Percentiles rank a stretch among this genome's conserved stretches.
phyloP scores from a whole-genome alignment of 2,329 filamentous ascomycete genomes.

The Penicillium thymicola region DNA sequence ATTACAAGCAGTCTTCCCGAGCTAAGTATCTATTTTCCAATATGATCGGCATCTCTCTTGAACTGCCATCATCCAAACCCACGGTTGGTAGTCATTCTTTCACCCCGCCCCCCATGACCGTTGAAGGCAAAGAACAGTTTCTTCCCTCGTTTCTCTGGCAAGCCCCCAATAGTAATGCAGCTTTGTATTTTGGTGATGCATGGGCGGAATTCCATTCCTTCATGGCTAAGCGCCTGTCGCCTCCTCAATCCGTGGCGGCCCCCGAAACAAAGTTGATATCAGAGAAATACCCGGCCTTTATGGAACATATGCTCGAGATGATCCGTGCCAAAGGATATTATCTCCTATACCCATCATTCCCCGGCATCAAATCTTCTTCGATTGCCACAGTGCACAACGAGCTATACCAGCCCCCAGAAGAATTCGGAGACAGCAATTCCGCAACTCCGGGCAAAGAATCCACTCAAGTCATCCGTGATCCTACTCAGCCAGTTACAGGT shows the following conservation, averaged over 20 bases:
- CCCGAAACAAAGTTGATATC: constrained; percentile 56
- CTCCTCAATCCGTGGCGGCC: constrained; percentile 18
- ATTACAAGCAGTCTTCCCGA: constrained; percentile 68
- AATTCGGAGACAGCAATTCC: constrained; percentile 37
- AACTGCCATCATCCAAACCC: constrained; percentile 58
- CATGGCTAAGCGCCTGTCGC: constrained; percentile 59
- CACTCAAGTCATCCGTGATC: constrained; percentile 15
- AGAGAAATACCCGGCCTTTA: constrained; percentile 68
- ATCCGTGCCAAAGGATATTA: constrained; percentile 73
- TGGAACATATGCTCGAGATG: constrained; percentile 74
- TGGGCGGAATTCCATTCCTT: constrained; percentile 86
- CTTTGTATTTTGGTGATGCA: constrained; percentile 76
- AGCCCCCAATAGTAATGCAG: constrained; percentile 75
- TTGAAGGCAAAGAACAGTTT: constrained; percentile 26
- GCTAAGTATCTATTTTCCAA: constrained; percentile 47
- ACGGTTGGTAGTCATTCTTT: constrained; percentile 60
- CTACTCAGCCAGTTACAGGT: constrained; percentile 13
- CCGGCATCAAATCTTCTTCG: constrained; percentile 45
- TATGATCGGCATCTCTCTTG: constrained; percentile 76
- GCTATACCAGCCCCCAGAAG: constrained; percentile 69
- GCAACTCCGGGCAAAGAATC: not conserved
- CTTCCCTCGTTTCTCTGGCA: constrained; percentile 75
- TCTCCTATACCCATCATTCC: constrained; percentile 70
- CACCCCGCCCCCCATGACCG: constrained; percentile 23
- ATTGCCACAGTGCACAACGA: constrained; percentile 77